These are phyloP conservation scores for Golubevia pallescens DNA, from an alignment of 1,284 basidiomycete species.

Conservation along the genomic window DNA sequence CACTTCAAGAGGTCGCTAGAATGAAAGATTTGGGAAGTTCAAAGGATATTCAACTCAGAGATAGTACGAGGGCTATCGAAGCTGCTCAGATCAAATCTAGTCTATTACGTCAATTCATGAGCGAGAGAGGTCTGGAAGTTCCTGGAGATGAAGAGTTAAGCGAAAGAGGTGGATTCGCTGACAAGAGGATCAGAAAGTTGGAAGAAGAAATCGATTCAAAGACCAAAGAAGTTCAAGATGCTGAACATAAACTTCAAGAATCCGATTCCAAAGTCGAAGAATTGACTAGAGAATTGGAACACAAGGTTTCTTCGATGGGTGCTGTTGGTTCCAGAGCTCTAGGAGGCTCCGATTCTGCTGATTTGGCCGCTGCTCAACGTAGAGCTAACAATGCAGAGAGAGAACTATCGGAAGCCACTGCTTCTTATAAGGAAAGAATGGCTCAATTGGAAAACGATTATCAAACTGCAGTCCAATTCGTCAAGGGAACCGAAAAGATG, in stretches of 20 bases:
- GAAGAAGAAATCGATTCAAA: conserved; percentile 51
- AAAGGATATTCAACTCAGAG: conserved; percentile 73
- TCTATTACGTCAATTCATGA: conserved; percentile 83
- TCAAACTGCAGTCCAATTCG: conserved; percentile 80
- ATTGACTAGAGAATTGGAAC: conserved; percentile 45
- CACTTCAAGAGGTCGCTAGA: conserved; percentile 75
- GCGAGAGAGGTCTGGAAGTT: conserved; percentile 71
- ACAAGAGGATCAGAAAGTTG: conserved; percentile 47
- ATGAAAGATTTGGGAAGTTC: conserved; percentile 63
- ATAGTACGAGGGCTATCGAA: conserved; percentile 74
- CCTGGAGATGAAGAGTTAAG: conserved; percentile 57
- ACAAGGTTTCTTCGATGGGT: conserved; percentile 8
- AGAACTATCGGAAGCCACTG: conserved; percentile 52
- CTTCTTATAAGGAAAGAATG: conserved; percentile 57
- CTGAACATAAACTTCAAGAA: conserved; percentile 52
- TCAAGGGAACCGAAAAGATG: conserved; percentile 97
- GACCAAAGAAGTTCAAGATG: conserved; percentile 39
- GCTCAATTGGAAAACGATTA: conserved; percentile 90
- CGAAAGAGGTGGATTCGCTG: conserved; percentile 39
- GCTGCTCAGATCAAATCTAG: conserved; percentile 78
- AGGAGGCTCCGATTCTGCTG: background rate
- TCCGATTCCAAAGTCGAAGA: conserved; percentile 51
- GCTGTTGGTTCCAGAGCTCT: background rate
- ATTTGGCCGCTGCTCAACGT: background rate
- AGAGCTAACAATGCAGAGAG: conserved; percentile 49